Evolutionary conservation across 192 early-diverging fungal species (phyloP).

Genomic region (Coemansia sp.): DNA sequence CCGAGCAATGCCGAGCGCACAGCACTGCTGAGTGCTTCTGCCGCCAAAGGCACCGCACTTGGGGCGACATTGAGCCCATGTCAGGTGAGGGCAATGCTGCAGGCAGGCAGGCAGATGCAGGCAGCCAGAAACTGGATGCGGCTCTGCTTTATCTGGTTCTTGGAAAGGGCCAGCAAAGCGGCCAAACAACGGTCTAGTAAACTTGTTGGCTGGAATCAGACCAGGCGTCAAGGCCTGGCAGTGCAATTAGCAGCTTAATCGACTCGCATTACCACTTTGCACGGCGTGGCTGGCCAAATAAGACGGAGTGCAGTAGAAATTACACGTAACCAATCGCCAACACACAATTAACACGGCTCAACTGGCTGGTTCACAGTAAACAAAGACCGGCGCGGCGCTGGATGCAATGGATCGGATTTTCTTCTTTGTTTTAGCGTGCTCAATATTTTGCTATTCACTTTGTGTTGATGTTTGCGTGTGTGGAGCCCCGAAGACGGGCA

Average conservation of each 20-base stretch:
- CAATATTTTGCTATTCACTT: not conserved
- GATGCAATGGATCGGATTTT: not conserved
- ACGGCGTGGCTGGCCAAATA: not conserved
- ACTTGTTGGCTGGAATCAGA: not conserved
- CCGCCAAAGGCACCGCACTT: not conserved
- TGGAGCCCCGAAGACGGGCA: not conserved
- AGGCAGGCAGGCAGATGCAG: not conserved
- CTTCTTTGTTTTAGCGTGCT: not conserved
- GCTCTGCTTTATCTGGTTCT: not conserved
- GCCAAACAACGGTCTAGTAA: not conserved
- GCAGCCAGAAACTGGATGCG: not conserved
- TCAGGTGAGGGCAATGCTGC: not conserved
- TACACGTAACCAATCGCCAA: not conserved
- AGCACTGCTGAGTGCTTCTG: not conserved
- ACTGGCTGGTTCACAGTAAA: not conserved
- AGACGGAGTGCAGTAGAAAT: not conserved
- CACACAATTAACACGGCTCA: not conserved
- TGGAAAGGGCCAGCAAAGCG: not conserved
- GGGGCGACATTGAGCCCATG: not conserved
- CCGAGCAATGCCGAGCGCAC: not conserved
- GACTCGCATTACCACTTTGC: not conserved
- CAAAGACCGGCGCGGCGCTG: not conserved
- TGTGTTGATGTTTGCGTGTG: constrained; percentile 5
- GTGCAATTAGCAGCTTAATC: not conserved
- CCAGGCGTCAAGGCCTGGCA: too few relatives aligned